A percentile compares a stretch with the other conserved stretches of the same genome.
Evolutionary conservation across 208 protist species (phyloP).

Genomic region (Leishmania gerbilli): DNA sequence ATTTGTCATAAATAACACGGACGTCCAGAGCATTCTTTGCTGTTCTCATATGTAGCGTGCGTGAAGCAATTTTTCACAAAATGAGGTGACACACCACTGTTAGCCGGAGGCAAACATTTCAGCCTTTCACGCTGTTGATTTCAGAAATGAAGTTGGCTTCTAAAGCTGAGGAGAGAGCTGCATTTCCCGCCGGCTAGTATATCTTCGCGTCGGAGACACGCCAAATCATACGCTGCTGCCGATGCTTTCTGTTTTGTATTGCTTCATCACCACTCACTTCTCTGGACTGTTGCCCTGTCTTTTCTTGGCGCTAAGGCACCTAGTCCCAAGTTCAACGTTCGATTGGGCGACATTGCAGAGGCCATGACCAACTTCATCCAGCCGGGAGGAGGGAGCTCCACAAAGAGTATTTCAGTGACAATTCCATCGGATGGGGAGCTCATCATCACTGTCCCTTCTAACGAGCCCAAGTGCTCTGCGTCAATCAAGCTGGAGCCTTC

Average conservation of each 20-base stretch:
- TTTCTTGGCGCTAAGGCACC: background rate
- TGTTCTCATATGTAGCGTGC: background rate
- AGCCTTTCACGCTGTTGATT: background rate
- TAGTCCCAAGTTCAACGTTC: background rate
- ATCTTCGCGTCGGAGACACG: background rate
- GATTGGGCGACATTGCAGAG: background rate
- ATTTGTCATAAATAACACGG: background rate
- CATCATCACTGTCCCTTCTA: slow-evolving; percentile 52
- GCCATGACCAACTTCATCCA: slow-evolving; percentile 17
- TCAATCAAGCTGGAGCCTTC: slow-evolving; percentile 52
- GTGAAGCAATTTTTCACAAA: too few species aligned
- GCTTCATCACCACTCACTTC: background rate
- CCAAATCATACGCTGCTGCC: background rate
- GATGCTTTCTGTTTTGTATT: background rate
- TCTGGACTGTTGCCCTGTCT: background rate
- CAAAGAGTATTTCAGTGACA: slow-evolving; percentile 21
- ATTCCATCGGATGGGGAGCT: slow-evolving; percentile 64
- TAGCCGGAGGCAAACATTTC: background rate
- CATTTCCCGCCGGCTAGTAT: background rate
- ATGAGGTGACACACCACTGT: background rate
- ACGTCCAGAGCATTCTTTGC: background rate
- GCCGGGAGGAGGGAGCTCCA: background rate
- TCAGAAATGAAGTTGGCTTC: background rate
- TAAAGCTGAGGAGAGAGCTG: background rate
- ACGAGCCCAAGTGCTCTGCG: slow-evolving; percentile 50